Evolutionary conservation across 1,284 basidiomycete species (phyloP).

Genomic region (Kalmanozyma brasiliensis): DNA sequence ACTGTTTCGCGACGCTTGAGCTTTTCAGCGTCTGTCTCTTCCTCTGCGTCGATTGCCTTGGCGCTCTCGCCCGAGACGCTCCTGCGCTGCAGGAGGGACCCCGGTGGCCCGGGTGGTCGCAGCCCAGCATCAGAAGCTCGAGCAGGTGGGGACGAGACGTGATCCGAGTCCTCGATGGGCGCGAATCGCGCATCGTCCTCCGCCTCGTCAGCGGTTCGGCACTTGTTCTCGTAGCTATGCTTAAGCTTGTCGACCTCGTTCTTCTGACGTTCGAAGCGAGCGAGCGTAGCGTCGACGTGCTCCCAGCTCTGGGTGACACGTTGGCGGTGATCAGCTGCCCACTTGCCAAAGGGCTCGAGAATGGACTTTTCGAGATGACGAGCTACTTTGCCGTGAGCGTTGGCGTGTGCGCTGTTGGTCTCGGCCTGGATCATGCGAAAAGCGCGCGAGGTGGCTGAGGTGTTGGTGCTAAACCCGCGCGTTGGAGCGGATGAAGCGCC

Average conservation of each 20-base stretch:
- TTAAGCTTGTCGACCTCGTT: conserved; percentile 57
- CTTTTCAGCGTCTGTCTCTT: conserved; percentile 43
- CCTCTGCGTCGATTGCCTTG: conserved; percentile 12
- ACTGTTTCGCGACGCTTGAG: conserved; percentile 64
- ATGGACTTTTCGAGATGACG: conserved; percentile 52
- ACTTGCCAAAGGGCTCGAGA: conserved; percentile 59
- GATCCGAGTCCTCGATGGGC: conserved; percentile 38
- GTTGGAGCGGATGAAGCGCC: conserved; percentile 11
- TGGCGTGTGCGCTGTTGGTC: conserved; percentile 46
- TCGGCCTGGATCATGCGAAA: conserved; percentile 52
- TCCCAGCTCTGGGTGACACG: conserved; percentile 60
- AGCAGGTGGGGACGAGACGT: conserved; percentile 11
- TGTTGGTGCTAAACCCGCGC: conserved; percentile 30
- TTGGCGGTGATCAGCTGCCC: conserved; percentile 54
- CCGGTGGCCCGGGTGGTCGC: conserved; percentile 4
- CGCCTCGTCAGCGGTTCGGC: conserved; percentile 63
- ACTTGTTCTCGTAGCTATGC: conserved; percentile 62
- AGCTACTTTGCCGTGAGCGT: conserved; percentile 53
- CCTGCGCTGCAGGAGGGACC: conserved; percentile 9
- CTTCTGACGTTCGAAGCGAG: conserved; percentile 54
- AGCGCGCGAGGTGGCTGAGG: conserved; percentile 45
- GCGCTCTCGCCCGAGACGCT: conserved; percentile 32
- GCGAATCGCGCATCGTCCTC: conserved; percentile 66
- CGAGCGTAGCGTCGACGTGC: conserved; percentile 53
- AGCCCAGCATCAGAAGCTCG: conserved; percentile 12